Conservation (phyloP, 2,329 filamentous ascomycete genomes). For the Botrytis pseudocinerea region DNA sequence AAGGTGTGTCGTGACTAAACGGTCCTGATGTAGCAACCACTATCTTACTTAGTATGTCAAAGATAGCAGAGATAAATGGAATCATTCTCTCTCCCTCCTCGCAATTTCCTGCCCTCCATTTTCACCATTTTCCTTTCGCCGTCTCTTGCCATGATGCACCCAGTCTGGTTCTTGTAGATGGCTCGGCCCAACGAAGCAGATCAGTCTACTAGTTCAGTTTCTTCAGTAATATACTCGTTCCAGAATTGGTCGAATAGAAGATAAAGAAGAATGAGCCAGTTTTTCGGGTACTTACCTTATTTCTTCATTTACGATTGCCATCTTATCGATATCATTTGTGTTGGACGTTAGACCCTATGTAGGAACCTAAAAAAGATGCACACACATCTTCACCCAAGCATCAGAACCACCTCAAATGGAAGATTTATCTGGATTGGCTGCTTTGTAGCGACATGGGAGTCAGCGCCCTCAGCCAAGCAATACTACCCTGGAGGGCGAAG, state of each 20-base stretch:
- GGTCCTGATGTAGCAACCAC: not conserved
- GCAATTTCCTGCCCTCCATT: not conserved
- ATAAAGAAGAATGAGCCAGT: too few relatives aligned
- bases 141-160: too few relatives aligned
- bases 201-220: too few relatives aligned
- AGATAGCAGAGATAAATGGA: not conserved
- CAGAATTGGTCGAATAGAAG: too few relatives aligned
- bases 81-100: not conserved
- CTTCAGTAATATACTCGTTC: too few relatives aligned
- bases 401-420: not conserved
- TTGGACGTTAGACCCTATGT: not conserved
- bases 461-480: not conserved
- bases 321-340: too few relatives aligned
- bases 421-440: not conserved
- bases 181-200: too few relatives aligned
- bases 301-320: too few relatives aligned
- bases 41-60: not conserved
- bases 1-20: too few relatives aligned
- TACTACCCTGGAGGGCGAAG: not conserved
- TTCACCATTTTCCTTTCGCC: too few relatives aligned
- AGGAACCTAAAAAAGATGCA: not conserved
- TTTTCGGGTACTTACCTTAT: too few relatives aligned
- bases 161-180: too few relatives aligned
- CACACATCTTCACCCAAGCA: not conserved
- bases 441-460: not conserved